Percentiles rank a stretch among this genome's conserved stretches.
Evolutionary conservation across 495 filamentous ascomycete genomes (phyloP).

Genomic region (Podospora pseudocomata): DNA sequence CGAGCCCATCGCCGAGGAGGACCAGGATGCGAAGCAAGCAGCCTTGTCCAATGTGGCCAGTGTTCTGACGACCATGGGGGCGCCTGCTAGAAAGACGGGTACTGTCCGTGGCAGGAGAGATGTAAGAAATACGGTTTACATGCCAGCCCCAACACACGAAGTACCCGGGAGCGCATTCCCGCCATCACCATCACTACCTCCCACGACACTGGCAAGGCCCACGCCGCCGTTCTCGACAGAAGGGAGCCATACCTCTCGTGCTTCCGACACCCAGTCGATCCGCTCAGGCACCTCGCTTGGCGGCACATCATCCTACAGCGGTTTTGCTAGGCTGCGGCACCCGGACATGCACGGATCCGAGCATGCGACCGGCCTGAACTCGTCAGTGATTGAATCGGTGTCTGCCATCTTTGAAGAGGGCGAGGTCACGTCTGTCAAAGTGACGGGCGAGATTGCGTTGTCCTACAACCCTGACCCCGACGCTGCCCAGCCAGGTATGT

Average conservation of each 20-base stretch:
- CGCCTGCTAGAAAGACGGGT: slow-evolving; percentile 62
- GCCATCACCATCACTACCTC: slow-evolving; percentile 45
- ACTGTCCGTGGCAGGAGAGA: slow-evolving; percentile 87
- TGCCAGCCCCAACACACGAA: slow-evolving; percentile 50
- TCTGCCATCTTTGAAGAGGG: slow-evolving; percentile 79
- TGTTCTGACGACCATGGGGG: slow-evolving; percentile 58
- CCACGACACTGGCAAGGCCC: slow-evolving; percentile 35
- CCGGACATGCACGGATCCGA: slow-evolving; percentile 75
- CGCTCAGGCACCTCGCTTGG: slow-evolving; percentile 80
- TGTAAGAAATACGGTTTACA: slow-evolving; percentile 82
- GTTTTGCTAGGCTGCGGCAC: slow-evolving; percentile 61
- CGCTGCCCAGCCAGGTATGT: slow-evolving; percentile 27
- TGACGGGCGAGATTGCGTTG: slow-evolving; percentile 88
- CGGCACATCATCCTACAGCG: slow-evolving; percentile 35
- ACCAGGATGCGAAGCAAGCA: slow-evolving; percentile 73
- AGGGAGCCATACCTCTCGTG: slow-evolving; percentile 35
- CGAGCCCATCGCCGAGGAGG: slow-evolving; percentile 90
- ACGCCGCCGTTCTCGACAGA: slow-evolving; percentile 48
- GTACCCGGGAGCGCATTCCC: slow-evolving; percentile 43
- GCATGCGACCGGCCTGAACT: slow-evolving; percentile 70
- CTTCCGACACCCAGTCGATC: slow-evolving; percentile 87
- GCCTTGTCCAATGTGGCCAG: slow-evolving; percentile 91
- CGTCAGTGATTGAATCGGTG: slow-evolving; percentile 88
- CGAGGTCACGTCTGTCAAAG: slow-evolving; percentile 62
- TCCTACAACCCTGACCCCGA: slow-evolving; percentile 66